Conservation (phyloP, 305 asterid genomes). For the Plantago coronopus region DNA sequence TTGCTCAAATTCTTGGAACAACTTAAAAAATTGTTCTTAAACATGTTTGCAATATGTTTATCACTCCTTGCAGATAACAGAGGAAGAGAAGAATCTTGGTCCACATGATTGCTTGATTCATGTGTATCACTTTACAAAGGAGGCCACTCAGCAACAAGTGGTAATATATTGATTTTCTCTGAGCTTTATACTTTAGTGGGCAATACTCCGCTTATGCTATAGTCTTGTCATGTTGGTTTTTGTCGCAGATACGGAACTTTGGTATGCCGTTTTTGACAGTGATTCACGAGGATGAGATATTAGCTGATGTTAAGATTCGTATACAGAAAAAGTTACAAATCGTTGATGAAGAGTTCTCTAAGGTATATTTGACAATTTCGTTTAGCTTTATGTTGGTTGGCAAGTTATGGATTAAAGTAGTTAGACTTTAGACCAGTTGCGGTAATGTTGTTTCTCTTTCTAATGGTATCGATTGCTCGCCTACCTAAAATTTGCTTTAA, state of each 20-base stretch:
- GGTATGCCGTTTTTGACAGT: slow-evolving; percentile 51
- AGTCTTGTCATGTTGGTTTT: slow-evolving; percentile 20
- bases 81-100: slow-evolving; percentile 69
- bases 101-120: slow-evolving; percentile 52
- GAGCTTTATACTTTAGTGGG: not conserved
- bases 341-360: slow-evolving; percentile 52
- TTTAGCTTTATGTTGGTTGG: slow-evolving; percentile 1
- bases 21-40: not conserved
- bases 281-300: slow-evolving; percentile 41
- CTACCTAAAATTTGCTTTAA: not conserved
- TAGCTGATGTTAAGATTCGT: slow-evolving; percentile 43
- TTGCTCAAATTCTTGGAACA: not conserved
- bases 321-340: slow-evolving; percentile 45
- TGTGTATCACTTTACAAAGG: slow-evolving; percentile 58
- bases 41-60: slow-evolving; percentile 4
- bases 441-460: slow-evolving; percentile 7
- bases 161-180: slow-evolving; percentile 27
- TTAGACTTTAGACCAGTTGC: not conserved
- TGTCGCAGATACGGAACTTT: slow-evolving; percentile 50
- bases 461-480: not conserved
- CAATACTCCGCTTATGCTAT: not conserved
- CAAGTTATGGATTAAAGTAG: not conserved
- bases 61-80: slow-evolving; percentile 51
- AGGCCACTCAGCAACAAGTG: slow-evolving; percentile 58
- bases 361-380: slow-evolving; percentile 32